Base-by-base conservation (phyloP, 768 basidiomycete genomes). In the Multifurca ochricompacta region DNA sequence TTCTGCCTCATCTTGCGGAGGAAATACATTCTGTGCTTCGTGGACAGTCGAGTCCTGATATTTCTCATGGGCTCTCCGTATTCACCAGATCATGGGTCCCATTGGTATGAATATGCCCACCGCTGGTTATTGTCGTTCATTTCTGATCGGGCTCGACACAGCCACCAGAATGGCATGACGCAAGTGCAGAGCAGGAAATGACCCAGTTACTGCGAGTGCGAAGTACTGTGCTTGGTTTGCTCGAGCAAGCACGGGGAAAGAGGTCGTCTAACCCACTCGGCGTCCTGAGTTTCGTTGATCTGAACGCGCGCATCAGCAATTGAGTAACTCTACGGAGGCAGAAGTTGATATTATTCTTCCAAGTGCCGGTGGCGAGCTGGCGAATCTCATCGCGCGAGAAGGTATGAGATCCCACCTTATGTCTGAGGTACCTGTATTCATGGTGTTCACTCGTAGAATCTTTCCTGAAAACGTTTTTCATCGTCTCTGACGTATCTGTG, bases 1-100 rank as follows among this genome's bases (percentile, higher is more conserved):
- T 97, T 25, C 73, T 91, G 2, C 95, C 95, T 8, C 88, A 95
- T 64, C 77, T 96, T 5, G 87, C 91, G 0, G 93, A 96, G 68
- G 95, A 97, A 67, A 80, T 94, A 51, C 77, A 88, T 61, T 69
- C 73, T 21, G 66, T 66, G 13, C 66, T 69, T 9, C 31, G 13
- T 35, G 18, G 49, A 53, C 41, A 53, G 31, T 30, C 58, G 50
- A 52, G 19, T 0, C 49, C 53, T 11, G 48, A 62, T 7, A 61
- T 59, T 18, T 46, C 53, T 60, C 67, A 66, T 66, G 66, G 56
- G 0, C n/a, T 65, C 0, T 93, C 90, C 0, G 76, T 89, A n/a
- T 95, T 93, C 63, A 71, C 73, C 56, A 74, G 71, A 3, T 71
- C 69, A n/a, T 95, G 92, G 92, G 64, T 61, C 40, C 76, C 80